phyloP scores from a whole-genome alignment of 2,329 filamentous ascomycete species.

The Biscogniauxia marginata region DNA sequence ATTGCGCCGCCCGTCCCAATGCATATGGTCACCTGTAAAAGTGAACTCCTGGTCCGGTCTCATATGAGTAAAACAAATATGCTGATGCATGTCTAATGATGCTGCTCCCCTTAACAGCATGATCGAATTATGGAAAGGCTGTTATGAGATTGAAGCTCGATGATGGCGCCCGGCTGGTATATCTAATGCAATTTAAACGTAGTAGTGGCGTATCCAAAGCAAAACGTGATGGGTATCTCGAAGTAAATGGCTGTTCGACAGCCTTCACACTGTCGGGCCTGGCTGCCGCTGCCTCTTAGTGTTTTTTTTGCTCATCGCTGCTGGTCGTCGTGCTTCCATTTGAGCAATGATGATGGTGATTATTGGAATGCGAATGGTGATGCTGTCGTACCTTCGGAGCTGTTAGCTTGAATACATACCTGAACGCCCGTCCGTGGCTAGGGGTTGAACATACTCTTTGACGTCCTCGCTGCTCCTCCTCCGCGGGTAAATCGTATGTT shows the following conservation, averaged over 20 bases:
- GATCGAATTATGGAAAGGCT: not conserved
- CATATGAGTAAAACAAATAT: not conserved
- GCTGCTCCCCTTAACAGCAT: not conserved
- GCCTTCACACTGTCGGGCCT: not conserved
- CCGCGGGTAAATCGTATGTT: conserved; percentile 42
- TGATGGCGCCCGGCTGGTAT: not conserved
- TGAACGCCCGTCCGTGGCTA: not conserved
- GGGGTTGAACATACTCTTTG: conserved; percentile 33
- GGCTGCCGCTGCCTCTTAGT: conserved; percentile 5
- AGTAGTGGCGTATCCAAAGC: not conserved
- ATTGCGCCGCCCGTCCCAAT: not conserved
- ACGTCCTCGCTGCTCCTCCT: conserved; percentile 41
- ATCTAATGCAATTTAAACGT: not conserved
- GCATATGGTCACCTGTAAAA: not conserved
- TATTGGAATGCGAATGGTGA: conserved; percentile 18
- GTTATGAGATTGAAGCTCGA: not conserved
- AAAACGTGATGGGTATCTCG: not conserved
- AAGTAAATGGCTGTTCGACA: conserved; percentile 7
- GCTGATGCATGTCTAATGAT: not conserved
- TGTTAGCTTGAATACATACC: conserved; percentile 9
- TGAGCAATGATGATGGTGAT: conserved; percentile 15
- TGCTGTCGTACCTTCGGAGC: conserved; percentile 22
- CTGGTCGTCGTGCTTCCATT: not conserved
- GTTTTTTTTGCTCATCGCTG: not conserved
- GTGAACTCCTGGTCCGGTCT: not conserved